Conservation (phyloP, 495 filamentous ascomycete species). For the Clohesyomyces aquaticus region DNA sequence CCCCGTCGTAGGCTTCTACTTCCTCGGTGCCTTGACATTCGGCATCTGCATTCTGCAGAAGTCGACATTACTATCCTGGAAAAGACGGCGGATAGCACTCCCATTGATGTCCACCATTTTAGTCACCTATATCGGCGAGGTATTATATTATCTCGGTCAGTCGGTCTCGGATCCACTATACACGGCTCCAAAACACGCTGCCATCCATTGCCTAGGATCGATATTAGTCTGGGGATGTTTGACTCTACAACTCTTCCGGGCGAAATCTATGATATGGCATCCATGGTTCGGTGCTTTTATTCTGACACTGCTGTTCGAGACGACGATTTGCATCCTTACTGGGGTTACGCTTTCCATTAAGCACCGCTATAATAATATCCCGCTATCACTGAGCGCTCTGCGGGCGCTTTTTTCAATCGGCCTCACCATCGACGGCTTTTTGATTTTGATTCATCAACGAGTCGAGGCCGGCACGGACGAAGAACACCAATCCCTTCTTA, state of each 20-base stretch:
- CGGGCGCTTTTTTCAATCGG: constrained; percentile 2
- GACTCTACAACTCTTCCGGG: constrained; percentile 3
- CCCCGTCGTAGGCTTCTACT: constrained; percentile 24
- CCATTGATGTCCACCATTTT: constrained; percentile 7
- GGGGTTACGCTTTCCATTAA: neutral
- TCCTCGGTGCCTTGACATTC: constrained; percentile 8
- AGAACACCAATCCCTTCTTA: constrained; percentile 30
- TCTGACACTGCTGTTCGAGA: constrained; percentile 24
- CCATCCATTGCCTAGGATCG: constrained; percentile 25
- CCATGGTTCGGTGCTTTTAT: constrained; percentile 28
- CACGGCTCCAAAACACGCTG: constrained; percentile 21
- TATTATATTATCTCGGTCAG: constrained; percentile 25
- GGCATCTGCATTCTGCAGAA: constrained; percentile 27
- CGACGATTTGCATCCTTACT: constrained; percentile 8
- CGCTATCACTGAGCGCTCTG: constrained; percentile 11
- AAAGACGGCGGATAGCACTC: constrained; percentile 11
- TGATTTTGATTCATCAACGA: constrained; percentile 17
- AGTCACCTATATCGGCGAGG: constrained; percentile 13
- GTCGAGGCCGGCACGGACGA: constrained; percentile 26
- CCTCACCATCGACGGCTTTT: constrained; percentile 16
- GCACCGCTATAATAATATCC: constrained; percentile 5
- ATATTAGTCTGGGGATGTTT: constrained; percentile 23
- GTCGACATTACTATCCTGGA: constrained; percentile 5
- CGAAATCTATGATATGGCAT: constrained; percentile 18
- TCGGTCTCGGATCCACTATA: constrained; percentile 13